Conservation (phyloP, 164 flowering plant genomes). For the Berberis vulgaris region DNA sequence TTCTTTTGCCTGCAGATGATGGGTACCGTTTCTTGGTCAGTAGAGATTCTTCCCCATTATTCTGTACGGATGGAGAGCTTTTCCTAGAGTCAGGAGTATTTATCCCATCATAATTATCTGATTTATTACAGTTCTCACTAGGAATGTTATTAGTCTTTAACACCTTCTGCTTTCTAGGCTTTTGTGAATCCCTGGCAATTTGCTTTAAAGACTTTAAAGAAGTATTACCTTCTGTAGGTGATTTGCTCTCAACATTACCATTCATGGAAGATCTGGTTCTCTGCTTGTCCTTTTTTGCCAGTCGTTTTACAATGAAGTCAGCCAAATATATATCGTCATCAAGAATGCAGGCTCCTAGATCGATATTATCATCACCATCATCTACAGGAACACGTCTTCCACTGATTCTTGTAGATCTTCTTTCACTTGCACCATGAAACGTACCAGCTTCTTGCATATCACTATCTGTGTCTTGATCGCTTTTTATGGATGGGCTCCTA, state of each 20-base stretch:
- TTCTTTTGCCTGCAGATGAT: slow-evolving; percentile 10
- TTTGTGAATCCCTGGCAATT: background rate
- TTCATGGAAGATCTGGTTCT: background rate
- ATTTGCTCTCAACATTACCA: background rate
- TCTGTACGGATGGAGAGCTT: background rate
- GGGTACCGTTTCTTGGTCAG: slow-evolving; percentile 1
- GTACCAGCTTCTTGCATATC: background rate
- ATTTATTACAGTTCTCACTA: background rate
- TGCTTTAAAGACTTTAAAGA: background rate
- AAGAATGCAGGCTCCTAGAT: slow-evolving; percentile 1
- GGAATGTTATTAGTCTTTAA: background rate
- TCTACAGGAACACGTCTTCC: slow-evolving; percentile 9
- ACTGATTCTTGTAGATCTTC: slow-evolving; percentile 10
- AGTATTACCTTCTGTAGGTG: background rate
- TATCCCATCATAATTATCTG: slow-evolving; percentile 3
- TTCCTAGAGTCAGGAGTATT: slow-evolving; percentile 10
- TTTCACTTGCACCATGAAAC: background rate
- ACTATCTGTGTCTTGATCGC: background rate
- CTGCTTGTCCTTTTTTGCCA: slow-evolving; percentile 1
- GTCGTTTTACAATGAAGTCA: background rate
- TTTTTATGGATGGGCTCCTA: slow-evolving; percentile 1
- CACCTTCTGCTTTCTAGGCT: background rate
- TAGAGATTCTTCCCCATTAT: background rate
- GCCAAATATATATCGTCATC: background rate
- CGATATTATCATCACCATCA: background rate